Percentiles rank a stretch among this genome's conserved stretches.
Conservation (phyloP, 148 eudicot species). For the Rhododendron henanense region DNA sequence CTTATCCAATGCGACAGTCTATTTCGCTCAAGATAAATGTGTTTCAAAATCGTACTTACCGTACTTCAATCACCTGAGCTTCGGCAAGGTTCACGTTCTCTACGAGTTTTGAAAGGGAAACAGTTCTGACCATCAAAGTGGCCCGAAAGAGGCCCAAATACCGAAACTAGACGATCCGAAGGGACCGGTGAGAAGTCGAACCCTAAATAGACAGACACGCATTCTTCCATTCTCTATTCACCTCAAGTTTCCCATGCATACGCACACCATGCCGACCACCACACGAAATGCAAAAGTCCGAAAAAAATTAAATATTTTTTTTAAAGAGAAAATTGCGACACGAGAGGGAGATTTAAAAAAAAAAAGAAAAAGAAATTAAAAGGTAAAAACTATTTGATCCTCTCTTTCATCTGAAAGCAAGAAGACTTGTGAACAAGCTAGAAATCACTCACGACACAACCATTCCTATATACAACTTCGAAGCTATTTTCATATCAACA, state of each 20-base stretch:
- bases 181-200: neutral
- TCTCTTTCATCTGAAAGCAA: neutral
- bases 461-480: slow-evolving; percentile 16
- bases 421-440: neutral
- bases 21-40: neutral
- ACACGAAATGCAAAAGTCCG: neutral
- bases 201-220: neutral
- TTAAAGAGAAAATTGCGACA: neutral
- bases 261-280: too few species aligned
- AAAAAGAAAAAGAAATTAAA: neutral
- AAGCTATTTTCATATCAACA: slow-evolving; percentile 4
- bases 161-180: neutral
- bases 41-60: too few species aligned
- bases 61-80: neutral
- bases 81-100: neutral
- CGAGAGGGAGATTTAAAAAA: neutral
- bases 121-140: neutral
- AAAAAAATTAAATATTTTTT: neutral
- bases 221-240: neutral
- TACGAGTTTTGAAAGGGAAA: neutral
- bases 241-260: neutral
- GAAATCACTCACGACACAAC: neutral
- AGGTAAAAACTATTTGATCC: neutral
- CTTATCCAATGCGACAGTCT: neutral
- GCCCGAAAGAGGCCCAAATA: neutral